phyloP scores from a whole-genome alignment of 495 filamentous ascomycete genomes.

The Talaromyces wortmannii region DNA sequence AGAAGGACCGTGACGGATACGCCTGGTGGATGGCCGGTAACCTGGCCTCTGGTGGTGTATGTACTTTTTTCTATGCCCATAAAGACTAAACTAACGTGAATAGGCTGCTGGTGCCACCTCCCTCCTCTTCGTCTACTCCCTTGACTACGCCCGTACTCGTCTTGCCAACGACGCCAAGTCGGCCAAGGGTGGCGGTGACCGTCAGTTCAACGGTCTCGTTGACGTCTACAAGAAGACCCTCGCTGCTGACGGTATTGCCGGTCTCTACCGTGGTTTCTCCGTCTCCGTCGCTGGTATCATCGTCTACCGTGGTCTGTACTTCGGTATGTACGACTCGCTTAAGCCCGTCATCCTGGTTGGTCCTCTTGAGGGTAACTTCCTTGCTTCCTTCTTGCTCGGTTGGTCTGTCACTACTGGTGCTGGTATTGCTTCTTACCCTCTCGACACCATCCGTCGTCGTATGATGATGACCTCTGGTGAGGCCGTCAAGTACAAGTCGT shows the following conservation, averaged over 20 bases:
- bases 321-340: conserved; percentile 99
- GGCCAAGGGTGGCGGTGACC: conserved; percentile 86
- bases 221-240: conserved; percentile 99
- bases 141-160: conserved; percentile 99
- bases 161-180: conserved; percentile 99
- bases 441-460: conserved; percentile 99
- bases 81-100: conserved; percentile 15
- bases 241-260: conserved; percentile 92
- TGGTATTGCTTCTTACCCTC: conserved; percentile 99
- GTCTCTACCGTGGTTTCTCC: conserved; percentile 99
- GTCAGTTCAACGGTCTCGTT: conserved; percentile 98
- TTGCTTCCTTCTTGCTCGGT: conserved; percentile 96
- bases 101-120: conserved; percentile 98
- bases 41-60: conserved; percentile 99
- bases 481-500: conserved; percentile 98
- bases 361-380: conserved; percentile 92
- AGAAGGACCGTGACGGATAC: conserved; percentile 99
- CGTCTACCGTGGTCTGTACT: conserved; percentile 99
- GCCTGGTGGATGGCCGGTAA: conserved; percentile 99
- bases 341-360: conserved; percentile 96
- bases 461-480: conserved; percentile 99
- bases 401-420: conserved; percentile 99
- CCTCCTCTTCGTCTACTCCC: conserved; percentile 99
- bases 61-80: conserved; percentile 26
- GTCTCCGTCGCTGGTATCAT: conserved; percentile 97